Evolutionary conservation across 2,329 filamentous ascomycete genomes (phyloP), one percentile per base, ranked within the genome.

Genomic region (Dactylonectria macrodidyma): DNA sequence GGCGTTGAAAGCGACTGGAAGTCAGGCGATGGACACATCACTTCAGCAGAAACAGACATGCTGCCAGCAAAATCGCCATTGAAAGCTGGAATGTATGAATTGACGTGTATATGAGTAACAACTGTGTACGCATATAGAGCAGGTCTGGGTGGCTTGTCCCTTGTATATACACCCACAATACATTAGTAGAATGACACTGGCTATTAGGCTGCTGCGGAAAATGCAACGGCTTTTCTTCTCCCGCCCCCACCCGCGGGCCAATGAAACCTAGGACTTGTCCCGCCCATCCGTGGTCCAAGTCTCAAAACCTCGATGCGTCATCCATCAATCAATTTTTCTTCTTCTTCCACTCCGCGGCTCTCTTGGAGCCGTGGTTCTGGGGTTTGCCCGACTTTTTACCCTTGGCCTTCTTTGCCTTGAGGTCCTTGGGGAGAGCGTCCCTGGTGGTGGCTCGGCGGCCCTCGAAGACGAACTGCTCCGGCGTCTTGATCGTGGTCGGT

Each of bases 401-500:
- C 75, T 87, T 89, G 69, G 79, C 79, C 74, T 88, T 88, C 71
- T 89, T 89, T 41, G 91, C 81, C 78, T 87, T 91, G 68, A 89
- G 79, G 74, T 89, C 89, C 79, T 84, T 91, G 47, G 89, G 89
- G 75, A 86, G 90, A 5, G 88, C 91, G 67, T 91, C 89, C 65
- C 86, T 91, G 36, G 87, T 83, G 62, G 88, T 93, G 10, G 93
- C 93, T 61, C 94, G 87, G 70, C 92, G 90, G 0, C 94, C 94
- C 79, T 97, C 94, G 75, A 95, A 95, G n/a, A 95, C 88, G 70
- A 95, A 89, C 16, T 86, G 84, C 80, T 95, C 92, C 0, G 92
- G 91, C 1, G 87, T 86, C 81, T 89, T 88, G 71, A 88, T 78
- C 5, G 22, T 24, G 16, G 50, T 56, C 16, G 33, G 24, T 30